Evolutionary conservation across 2,329 filamentous ascomycete species (phyloP), one percentile per base, ranked within the genome.

Genomic region (Falciphora oryzae): DNA sequence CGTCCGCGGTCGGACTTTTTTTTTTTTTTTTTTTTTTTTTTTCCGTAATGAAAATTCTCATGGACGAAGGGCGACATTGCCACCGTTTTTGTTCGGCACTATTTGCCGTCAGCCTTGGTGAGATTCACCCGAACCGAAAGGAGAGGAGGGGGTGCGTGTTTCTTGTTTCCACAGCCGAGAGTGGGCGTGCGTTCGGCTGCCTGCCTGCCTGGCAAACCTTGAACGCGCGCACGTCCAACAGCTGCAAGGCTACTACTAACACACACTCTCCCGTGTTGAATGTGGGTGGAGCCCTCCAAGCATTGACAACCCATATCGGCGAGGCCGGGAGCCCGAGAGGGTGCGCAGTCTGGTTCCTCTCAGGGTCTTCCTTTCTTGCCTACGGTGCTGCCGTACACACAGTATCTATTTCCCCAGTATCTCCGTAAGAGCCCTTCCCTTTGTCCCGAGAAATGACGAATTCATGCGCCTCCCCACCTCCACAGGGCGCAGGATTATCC

Each of bases 401-500:
- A 13, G 32, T 14, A 35, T 35, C 11, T 35, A 14, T 35, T 35
- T 8, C 7, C 32, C 38, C 16, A 44, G 18, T 44, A 16, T 16
- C 16, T 44, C 38, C 38, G 18, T 16, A 44, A 44, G 38, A 22
- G 18, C 7, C 4, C n/a, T n/a, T n/a, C 14, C 22, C 18, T 53
- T 53, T 4, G 8, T 53, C 22, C 25, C 32, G 31, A 44, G 59
- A 61, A 61, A 61, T 61, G 59, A 61, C 59, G 59, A 61, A 27
- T 61, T 61, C 59, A 61, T 61, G 59, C 59, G 59, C 32, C 11
- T 27, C 58, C 57, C 22, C 11, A 29, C 27, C 32, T 27, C 31
- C 16, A 38, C 14, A 44, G 18, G 44, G 18, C 44, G 7, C 44
- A 53, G 44, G 2, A 25, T 35, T 35, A 35, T 53, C 32, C 22